These are phyloP conservation scores for Paramecium octaurelia DNA, from an alignment of 73 alveolate species.

Conservation along the genomic window DNA sequence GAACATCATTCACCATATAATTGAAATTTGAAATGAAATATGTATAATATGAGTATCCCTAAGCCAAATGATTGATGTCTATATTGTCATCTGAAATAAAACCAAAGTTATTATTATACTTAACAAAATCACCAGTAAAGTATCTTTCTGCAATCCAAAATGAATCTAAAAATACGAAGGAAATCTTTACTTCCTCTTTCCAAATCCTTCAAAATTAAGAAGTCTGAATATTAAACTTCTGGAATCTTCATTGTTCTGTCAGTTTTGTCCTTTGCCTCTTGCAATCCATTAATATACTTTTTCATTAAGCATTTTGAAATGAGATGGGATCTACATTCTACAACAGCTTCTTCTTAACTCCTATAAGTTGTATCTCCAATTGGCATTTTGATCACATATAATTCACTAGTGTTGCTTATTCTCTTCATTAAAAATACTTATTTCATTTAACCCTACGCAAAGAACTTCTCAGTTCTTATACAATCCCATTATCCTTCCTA, in stretches of 20 bases:
- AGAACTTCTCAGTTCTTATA: constrained; percentile 12
- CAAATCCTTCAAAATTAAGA: neutral
- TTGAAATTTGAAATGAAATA: constrained; percentile 35
- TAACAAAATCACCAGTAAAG: constrained; percentile 11
- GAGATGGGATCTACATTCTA: constrained; percentile 23
- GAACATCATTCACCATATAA: constrained; percentile 25
- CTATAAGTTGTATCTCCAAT: neutral
- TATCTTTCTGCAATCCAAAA: constrained; percentile 45
- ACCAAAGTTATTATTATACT: constrained; percentile 24
- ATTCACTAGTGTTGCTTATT: neutral
- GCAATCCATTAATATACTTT: neutral
- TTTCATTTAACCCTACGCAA: constrained; percentile 49
- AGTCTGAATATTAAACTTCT: neutral
- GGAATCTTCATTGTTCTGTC: neutral
- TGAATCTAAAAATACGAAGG: neutral
- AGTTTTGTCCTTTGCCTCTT: neutral
- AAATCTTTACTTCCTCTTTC: neutral
- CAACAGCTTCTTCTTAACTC: neutral
- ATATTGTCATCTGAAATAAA: neutral
- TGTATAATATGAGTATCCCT: constrained; percentile 8
- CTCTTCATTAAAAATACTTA: constrained; percentile 44
- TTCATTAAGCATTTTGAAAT: constrained; percentile 38
- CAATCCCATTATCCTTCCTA: constrained; percentile 36
- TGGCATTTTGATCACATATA: constrained; percentile 48
- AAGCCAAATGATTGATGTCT: neutral